Evolutionary conservation across 805 yeast species (phyloP), one percentile per base, ranked within the genome.

Genomic region (Candida alai): DNA sequence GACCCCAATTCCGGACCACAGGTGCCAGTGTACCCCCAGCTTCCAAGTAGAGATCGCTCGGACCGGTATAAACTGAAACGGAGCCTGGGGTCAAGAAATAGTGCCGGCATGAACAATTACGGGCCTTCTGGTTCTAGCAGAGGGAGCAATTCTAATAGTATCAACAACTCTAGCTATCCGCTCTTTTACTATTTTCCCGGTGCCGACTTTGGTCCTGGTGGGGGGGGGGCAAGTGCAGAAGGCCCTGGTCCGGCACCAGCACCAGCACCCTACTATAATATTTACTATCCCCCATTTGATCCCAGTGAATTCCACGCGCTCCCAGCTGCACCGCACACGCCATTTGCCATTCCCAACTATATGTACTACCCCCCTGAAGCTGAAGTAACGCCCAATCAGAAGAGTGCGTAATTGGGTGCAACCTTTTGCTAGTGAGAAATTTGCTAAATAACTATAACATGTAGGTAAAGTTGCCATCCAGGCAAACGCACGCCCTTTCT

Each of bases 291-390:
- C n/a, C 6, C 32, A 6, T 29, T n/a, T 20, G 32, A 29, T 19
- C 32, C 32, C 15, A 29, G 7, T 7, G 32, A 29, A 11, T 21
- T 28, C 14, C 22, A 17, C 3, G 13, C 31, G 2, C n/a, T n/a
- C n/a, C 27, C 20, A n/a, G 16, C n/a, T 6, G 25, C 16, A 4
- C 15, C 21, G 7, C 24, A 31, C 13, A 17, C 38, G 10, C 24
- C 39, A n/a, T 37, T 34, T 19, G 34, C 26, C 24, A 28, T 34
- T 13, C 38, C 41, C 4, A 34, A 19, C 12, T 37, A 35, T 23
- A 25, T 37, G 27, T 35, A 37, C 28, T 37, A 37, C 28, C 41
- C 41, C 24, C 26, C 30, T 11, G 41, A 37, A 24, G 13, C 38
- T 6, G 41, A 37, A 13, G 26, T 34, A 15, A 28, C 37, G 4